Base-by-base conservation (phyloP, 2,329 filamentous ascomycete genomes). In the Venturia oleaginea region DNA sequence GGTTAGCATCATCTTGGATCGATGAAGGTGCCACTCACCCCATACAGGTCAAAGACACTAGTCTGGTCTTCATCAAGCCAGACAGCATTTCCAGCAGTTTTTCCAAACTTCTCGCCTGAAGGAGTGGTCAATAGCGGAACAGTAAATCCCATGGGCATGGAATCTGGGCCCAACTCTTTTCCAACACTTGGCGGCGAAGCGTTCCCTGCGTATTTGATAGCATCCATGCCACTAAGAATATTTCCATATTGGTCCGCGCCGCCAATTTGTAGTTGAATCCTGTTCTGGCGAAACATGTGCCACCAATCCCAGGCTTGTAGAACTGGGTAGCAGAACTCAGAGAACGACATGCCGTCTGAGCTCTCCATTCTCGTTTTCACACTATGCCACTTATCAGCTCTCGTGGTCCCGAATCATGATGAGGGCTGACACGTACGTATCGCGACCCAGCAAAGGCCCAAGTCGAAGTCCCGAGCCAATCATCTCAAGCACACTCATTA, bases 301-400 rank as follows among this genome's bases (percentile, higher is more conserved):
- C 91, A 97, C 85, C 92, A 99, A 74, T 99, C 94, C 89, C 92
- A 97, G 27, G 89, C 92, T 74, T 99, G 94, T 70, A 97, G 85
- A 19, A 99, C 78, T 0, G 95, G 94, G 72, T 99, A 99, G 51
- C 86, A 84, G 75, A 99, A 96, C 73, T 99, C 94, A 42, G 91
- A 88, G 70, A 95, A 89, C 0, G 92, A 95, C 88, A 99, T 93
- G 70, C 94, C 95, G 68, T 94, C 90, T 43, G 91, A 63, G 86
- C 86, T n/a, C 43, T 84, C 83, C 80, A 97, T 83, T 72, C 92
- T 91, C 65, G 86, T 87, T 76, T 91, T 94, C 64, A 95, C 92
- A 40, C 85, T 86, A 30, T 55, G 40, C 27, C 34, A 13, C 24
- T 37, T 40, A 19, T 61, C n/a, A 54, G 42, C 37, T 43, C 55